Evolutionary conservation across 2,329 filamentous ascomycete species (phyloP).

Genomic region (Xylaria sp.): DNA sequence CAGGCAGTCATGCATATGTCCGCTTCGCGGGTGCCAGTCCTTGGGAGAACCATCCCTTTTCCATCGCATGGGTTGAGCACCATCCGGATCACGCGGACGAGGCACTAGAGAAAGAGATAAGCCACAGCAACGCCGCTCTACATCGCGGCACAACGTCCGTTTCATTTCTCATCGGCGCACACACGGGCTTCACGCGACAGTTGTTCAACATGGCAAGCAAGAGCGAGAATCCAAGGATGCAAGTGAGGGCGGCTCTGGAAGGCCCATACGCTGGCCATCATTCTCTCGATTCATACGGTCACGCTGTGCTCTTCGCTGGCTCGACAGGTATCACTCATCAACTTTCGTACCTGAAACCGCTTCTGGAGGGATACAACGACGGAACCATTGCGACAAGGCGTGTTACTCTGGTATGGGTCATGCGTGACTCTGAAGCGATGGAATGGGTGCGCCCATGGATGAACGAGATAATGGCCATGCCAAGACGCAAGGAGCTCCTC

Average conservation of each 20-base stretch:
- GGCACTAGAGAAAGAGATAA: conserved; percentile 54
- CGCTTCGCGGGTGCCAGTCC: conserved; percentile 73
- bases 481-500: conserved; percentile 82
- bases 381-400: conserved; percentile 83
- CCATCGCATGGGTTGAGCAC: conserved; percentile 78
- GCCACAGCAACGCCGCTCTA: conserved; percentile 41
- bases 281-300: conserved; percentile 90
- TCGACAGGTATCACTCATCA: conserved; percentile 97
- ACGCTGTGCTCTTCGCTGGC: conserved; percentile 88
- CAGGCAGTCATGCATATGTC: conserved; percentile 80
- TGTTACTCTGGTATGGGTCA: conserved; percentile 89
- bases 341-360: conserved; percentile 84
- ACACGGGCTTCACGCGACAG: conserved; percentile 87
- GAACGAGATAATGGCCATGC: conserved; percentile 79
- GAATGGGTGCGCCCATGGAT: conserved; percentile 95
- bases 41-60: conserved; percentile 84
- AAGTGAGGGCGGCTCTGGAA: conserved; percentile 80
- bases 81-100: conserved; percentile 53
- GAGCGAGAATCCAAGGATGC: conserved; percentile 64
- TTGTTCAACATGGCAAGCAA: conserved; percentile 76
- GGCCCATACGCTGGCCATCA: conserved; percentile 90
- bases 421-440: conserved; percentile 87
- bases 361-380: conserved; percentile 75
- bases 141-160: conserved; percentile 63
- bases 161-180: conserved; percentile 86